phyloP scores from a whole-genome alignment of 1,284 basidiomycete genomes.

The Tylopilus sp. region DNA sequence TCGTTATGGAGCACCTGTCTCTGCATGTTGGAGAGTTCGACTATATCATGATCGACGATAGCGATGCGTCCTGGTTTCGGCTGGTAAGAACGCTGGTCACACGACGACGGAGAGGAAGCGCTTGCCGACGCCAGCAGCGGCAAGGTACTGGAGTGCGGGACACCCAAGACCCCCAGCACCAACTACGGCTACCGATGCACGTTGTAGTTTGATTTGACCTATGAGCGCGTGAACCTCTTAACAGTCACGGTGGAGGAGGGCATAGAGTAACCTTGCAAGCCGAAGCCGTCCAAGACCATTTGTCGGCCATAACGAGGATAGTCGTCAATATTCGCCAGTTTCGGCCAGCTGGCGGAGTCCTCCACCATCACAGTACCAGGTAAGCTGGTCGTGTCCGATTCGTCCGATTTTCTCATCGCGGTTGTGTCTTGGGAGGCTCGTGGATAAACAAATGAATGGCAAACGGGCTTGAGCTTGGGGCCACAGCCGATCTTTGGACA shows the following conservation, averaged over 20 bases:
- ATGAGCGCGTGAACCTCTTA: conserved; percentile 4
- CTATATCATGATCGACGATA: conserved; percentile 88
- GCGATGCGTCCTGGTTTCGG: conserved; percentile 64
- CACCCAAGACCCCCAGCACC: conserved; percentile 97
- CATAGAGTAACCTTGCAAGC: conserved; percentile 64
- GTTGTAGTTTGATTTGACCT: conserved; percentile 84
- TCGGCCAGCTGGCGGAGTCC: conserved; percentile 10
- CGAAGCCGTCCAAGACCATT: conserved; percentile 93
- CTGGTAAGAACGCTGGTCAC: conserved; percentile 1
- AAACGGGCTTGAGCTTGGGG: no score
- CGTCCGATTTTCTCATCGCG: conserved; percentile 1
- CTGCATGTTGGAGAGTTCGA: conserved; percentile 92
- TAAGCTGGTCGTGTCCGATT: not conserved
- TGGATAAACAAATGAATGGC: no score
- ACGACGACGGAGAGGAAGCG: conserved; percentile 3
- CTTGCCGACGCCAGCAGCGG: conserved; percentile 86
- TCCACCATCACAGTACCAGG: conserved; percentile 2
- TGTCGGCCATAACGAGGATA: conserved; percentile 94
- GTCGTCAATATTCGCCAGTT: conserved; percentile 54
- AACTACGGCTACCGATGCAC: conserved; percentile 79
- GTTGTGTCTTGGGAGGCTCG: no score
- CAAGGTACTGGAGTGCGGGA: conserved; percentile 92
- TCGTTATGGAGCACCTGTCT: conserved; percentile 91
- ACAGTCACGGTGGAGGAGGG: not conserved
- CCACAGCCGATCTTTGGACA: not conserved